Base-by-base conservation (phyloP, 768 basidiomycete genomes). In the Tubosaeta sp. region DNA sequence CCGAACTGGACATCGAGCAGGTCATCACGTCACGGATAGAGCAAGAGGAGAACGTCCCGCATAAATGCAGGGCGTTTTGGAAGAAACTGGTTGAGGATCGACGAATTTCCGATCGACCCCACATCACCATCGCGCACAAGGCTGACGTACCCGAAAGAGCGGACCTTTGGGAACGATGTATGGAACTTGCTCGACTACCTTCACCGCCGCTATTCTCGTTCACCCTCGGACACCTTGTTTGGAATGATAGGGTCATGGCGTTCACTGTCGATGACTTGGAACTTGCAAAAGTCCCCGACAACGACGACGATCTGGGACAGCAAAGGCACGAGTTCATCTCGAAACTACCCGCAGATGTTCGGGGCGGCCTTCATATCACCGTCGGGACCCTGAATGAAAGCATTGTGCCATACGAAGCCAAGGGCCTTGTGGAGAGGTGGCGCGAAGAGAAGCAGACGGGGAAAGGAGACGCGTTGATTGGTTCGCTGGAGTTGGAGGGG, bases 121-220 rank as follows among this genome's bases (percentile, higher is more conserved):
- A 98, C 69, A 76, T 97, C 51, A 98, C 95, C 2, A 72, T 98
- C 53, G 85, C 86, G 29, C 97, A 99, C 68, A 65, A 67, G 56
- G 84, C 83, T 19, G 52, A 68, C n/a, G 68, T 76, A 6, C 67
- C 69, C 0, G 42, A 62, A 64, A 62, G 69, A 8, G 34, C 50
- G 27, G 62, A 57, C 32, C 64, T 84, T 9, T 86, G 84, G 84
- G 65, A 71, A 11, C 63, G 48, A 19, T 69, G 67, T 37, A 7
- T 29, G 1, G 41, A 27, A 8, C 45, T 69, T 6, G 52, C 54
- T n/a, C 55, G 4, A 35, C 50, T 62, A 32, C 52, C 58, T 7
- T 41, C 51, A 0, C 74, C 81, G 11, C 83, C 85, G 1, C 54
- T 80, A 49, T 89, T 91, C 68, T 69, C 71, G 19, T 83, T 87